Conservation (phyloP, 768 basidiomycete species). For the Naganishia vaughanmartiniae region DNA sequence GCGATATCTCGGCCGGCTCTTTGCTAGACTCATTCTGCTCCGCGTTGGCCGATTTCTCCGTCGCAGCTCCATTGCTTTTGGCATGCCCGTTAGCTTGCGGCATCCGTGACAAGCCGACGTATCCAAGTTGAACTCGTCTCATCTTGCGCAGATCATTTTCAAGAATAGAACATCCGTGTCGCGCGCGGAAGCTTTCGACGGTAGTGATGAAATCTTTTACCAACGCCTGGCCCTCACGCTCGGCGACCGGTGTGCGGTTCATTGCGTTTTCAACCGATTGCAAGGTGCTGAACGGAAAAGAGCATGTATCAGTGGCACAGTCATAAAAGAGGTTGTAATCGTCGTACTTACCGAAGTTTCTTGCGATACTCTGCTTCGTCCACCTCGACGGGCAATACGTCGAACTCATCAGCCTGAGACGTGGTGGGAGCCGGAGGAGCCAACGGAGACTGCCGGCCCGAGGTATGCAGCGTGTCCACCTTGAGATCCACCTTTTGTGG, state of each 20-base stretch:
- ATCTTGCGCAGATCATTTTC: neutral
- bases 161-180: neutral
- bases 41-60: neutral
- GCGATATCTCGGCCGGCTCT: neutral
- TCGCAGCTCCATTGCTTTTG: no score
- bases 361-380: neutral
- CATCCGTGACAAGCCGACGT: neutral
- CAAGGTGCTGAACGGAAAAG: neutral
- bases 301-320: neutral
- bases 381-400: neutral
- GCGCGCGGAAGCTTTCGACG: neutral
- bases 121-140: neutral
- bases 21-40: neutral
- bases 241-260: slow-evolving; percentile 1
- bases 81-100: neutral
- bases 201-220: neutral
- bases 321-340: neutral
- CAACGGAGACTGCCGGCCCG: neutral
- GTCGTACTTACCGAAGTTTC: slow-evolving; percentile 8
- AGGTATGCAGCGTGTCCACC: neutral
- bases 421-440: neutral
- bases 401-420: slow-evolving; percentile 1
- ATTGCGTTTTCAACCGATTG: slow-evolving; percentile 9
- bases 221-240: neutral
- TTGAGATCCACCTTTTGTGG: neutral